Conservation (phyloP, 345 rosid species). For the Lumnitzera racemosa region DNA sequence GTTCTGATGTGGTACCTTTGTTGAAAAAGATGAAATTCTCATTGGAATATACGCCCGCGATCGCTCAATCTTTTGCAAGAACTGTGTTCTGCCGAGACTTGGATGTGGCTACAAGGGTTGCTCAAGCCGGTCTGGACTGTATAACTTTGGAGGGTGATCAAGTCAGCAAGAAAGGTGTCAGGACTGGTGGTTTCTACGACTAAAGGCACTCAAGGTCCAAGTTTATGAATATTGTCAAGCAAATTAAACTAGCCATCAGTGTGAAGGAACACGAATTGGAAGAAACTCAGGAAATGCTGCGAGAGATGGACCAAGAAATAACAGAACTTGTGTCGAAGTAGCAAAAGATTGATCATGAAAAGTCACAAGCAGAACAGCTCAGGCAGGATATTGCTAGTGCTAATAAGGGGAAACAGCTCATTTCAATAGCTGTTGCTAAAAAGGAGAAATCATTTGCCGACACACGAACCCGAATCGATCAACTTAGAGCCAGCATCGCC, state of each 20-base stretch:
- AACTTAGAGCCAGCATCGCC: conserved; percentile 72
- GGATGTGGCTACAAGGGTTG: conserved; percentile 93
- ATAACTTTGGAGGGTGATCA: conserved; percentile 99
- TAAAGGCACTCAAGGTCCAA: conserved; percentile 80
- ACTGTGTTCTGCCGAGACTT: conserved; percentile 89
- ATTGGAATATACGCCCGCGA: conserved; percentile 52
- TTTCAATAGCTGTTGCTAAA: conserved; percentile 63
- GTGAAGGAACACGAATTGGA: conserved; percentile 60
- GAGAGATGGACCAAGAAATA: conserved; percentile 71
- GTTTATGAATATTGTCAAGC: conserved; percentile 68
- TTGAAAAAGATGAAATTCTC: conserved; percentile 69
- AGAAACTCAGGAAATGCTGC: conserved; percentile 37
- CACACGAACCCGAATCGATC: conserved; percentile 65
- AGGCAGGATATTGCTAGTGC: conserved; percentile 76
- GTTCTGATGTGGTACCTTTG: conserved; percentile 79
- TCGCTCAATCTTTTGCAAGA: conserved; percentile 91
- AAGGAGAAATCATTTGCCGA: conserved; percentile 82
- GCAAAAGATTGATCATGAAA: conserved; percentile 83
- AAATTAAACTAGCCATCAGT: conserved; percentile 48
- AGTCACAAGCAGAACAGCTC: conserved; percentile 67
- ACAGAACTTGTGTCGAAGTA: conserved; percentile 76
- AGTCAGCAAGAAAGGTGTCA: conserved; percentile 98
- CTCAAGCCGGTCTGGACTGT: conserved; percentile 82
- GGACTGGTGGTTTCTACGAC: conserved; percentile 96
- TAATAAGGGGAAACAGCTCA: conserved; percentile 60